Conservation (phyloP, 345 rosid genomes). For the Pseudoturritis turrita region DNA sequence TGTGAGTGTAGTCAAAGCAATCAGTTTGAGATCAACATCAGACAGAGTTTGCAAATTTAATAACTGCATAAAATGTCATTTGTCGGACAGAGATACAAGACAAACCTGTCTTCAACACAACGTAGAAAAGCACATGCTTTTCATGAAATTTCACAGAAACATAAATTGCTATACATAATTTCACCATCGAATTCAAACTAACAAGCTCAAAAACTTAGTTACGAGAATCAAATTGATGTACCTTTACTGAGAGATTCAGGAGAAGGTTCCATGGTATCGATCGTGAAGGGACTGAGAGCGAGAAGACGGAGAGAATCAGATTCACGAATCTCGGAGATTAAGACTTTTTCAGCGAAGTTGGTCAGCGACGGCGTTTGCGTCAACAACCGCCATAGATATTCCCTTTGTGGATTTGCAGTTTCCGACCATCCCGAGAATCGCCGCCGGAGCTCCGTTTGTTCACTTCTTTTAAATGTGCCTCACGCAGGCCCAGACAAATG, state of each 20-base stretch:
- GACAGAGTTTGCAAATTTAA: conserved; percentile 86
- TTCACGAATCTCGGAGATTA: conserved; percentile 83
- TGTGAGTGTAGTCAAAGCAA: too few relatives aligned
- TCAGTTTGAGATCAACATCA: conserved; percentile 74
- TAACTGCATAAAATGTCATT: conserved; percentile 37
- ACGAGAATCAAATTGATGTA: not conserved
- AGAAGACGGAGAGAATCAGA: conserved; percentile 85
- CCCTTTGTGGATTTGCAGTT: conserved; percentile 76
- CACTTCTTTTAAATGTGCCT: too few relatives aligned
- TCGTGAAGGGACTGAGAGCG: conserved; percentile 55
- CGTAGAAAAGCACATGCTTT: too few relatives aligned
- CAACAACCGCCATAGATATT: conserved; percentile 71
- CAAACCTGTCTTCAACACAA: not conserved
- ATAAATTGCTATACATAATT: too few relatives aligned
- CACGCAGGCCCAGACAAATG: too few relatives aligned
- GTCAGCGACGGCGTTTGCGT: conserved; percentile 80
- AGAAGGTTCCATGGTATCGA: conserved; percentile 81
- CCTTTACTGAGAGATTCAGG: conserved; percentile 82
- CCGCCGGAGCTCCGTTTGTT: not conserved
- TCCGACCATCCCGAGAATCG: conserved; percentile 39
- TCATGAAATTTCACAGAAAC: too few relatives aligned
- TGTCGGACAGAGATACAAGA: not conserved
- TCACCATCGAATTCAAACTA: too few relatives aligned
- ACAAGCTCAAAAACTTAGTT: too few relatives aligned
- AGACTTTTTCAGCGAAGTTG: conserved; percentile 61